phyloP scores from a whole-genome alignment of 1,284 basidiomycete genomes.

The Cryptococcus deneoformans region DNA sequence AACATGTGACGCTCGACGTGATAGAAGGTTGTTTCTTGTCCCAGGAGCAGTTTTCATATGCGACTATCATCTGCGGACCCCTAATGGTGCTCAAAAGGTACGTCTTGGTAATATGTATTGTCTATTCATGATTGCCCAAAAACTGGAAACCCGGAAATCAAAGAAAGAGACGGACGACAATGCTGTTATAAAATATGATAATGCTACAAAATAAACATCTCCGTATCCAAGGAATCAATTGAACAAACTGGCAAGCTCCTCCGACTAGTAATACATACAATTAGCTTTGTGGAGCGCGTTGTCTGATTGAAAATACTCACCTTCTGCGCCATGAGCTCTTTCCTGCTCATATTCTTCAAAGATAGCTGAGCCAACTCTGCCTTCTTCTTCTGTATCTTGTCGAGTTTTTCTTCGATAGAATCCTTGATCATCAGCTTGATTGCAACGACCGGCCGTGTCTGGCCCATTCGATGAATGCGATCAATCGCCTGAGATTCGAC shows the following conservation, averaged over 20 bases:
- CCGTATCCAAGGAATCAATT: constrained; percentile 13
- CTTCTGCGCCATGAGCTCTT: constrained; percentile 75
- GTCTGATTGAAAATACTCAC: constrained; percentile 47
- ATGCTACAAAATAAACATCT: not conserved
- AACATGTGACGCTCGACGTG: too few relatives aligned
- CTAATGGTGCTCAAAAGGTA: too few relatives aligned
- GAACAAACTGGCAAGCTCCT: constrained; percentile 37
- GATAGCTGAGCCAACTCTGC: constrained; percentile 88
- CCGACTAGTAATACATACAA: constrained; percentile 53
- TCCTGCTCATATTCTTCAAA: constrained; percentile 72
- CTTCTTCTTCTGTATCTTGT: constrained; percentile 93
- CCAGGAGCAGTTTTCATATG: too few relatives aligned
- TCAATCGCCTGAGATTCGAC: constrained; percentile 96
- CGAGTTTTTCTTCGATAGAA: constrained; percentile 83
- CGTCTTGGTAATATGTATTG: too few relatives aligned
- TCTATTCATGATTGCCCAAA: too few relatives aligned
- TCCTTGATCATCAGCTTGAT: constrained; percentile 90
- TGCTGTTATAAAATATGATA: not conserved
- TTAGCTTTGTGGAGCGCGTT: constrained; percentile 1
- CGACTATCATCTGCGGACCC: too few relatives aligned
- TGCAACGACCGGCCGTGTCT: constrained; percentile 84
- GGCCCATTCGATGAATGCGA: constrained; percentile 91
- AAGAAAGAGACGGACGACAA: not conserved
- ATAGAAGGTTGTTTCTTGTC: too few relatives aligned
- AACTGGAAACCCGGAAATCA: too few relatives aligned